Evolutionary conservation across 2,329 filamentous ascomycete species (phyloP), one percentile per base, ranked within the genome.

Genomic region (Hypoxylon rubiginosum): DNA sequence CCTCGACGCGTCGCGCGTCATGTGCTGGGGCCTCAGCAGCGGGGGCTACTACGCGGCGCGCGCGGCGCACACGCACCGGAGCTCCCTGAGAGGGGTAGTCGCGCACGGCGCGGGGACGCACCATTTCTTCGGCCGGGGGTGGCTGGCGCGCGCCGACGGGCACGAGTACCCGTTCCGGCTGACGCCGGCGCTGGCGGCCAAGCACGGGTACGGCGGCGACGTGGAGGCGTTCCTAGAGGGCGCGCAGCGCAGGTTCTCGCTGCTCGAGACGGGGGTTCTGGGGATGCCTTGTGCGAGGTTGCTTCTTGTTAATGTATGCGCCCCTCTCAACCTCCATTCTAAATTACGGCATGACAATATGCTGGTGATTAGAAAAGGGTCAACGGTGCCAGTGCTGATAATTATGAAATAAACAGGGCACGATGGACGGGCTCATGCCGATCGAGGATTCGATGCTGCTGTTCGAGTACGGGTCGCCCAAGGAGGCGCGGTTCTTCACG

Each of bases 11-110:
- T 70, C 73, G 1, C 83, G 82, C 34, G 78, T 92, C 7, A 77
- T 89, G 65, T 86, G 84, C 50, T 92, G 90, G 89, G 90, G 90
- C 0, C 78, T 92, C 34, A 89, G 86, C 68, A 83, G 85, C 0
- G 90, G 90, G 30, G 90, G 90, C 0, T 91, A 91, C 81, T 91
- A 92, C 77, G 89, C 90, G 19, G 82, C 89, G 39, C 85, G 90
- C 17, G 82, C 88, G n/a, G 89, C 90, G 48, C 88, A 91, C 76
- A 91, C 89, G n/a, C 90, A 92, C 75, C 79, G 80, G 17, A 74
- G 81, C 0, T 77, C 79, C 9, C 77, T 92, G 19, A 76, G 79
- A 0, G 90, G 89, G 0, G 78, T 78, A 21, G 82, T 92, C 19
- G 89, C 88, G 13, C 88, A 91, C 77, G 89, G 89, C 0, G 88